These are phyloP conservation scores for Musa schizocarpa DNA, from an alignment of 176 grass and related monocot genomes.

Conservation along the genomic window DNA sequence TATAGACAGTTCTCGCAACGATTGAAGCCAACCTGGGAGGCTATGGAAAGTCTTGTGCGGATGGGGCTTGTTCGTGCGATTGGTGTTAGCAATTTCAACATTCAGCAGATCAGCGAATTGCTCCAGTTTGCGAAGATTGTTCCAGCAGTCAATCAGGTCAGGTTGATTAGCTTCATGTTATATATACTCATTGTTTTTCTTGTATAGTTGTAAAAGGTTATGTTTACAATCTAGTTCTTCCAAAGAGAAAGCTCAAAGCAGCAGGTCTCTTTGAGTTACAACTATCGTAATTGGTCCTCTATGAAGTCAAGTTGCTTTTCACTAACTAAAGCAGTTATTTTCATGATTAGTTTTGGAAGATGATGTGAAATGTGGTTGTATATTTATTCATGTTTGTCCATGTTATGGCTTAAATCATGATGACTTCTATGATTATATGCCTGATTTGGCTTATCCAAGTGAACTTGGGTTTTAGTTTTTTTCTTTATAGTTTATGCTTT, in stretches of 20 bases:
- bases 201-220: background rate
- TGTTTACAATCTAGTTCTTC: background rate
- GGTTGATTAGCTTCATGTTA: background rate
- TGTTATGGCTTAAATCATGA: too few relatives aligned
- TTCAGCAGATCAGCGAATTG: slow-evolving; percentile 36
- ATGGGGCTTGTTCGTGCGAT: slow-evolving; percentile 32
- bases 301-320: too few relatives aligned
- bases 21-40: slow-evolving; percentile 32
- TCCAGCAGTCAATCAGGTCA: slow-evolving; percentile 42
- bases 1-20: slow-evolving; percentile 32
- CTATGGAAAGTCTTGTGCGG: slow-evolving; percentile 32
- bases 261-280: too few relatives aligned
- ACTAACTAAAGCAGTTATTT: too few relatives aligned
- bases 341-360: too few relatives aligned
- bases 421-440: too few relatives aligned
- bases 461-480: too few relatives aligned
- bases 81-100: slow-evolving; percentile 41
- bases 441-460: too few relatives aligned
- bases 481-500: too few relatives aligned
- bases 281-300: too few relatives aligned
- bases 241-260: background rate
- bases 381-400: too few relatives aligned
- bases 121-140: slow-evolving; percentile 37
- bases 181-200: background rate
- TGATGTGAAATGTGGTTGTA: too few relatives aligned